phyloP scores from a whole-genome alignment of 331 rosid genomes.

The Rosa hybrid region DNA sequence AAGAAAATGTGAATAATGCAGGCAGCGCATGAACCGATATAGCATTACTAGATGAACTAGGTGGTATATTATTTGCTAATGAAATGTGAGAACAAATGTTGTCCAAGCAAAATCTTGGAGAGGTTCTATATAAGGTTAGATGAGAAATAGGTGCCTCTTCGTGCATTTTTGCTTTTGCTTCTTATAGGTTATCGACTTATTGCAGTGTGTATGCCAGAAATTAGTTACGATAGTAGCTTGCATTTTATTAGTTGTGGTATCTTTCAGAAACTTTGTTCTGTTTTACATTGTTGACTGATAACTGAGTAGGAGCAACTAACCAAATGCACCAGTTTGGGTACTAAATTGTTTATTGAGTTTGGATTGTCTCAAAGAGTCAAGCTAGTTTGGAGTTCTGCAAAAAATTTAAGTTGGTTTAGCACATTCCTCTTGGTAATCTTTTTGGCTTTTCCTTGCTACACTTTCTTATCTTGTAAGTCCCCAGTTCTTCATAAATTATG shows the following conservation, averaged over 20 bases:
- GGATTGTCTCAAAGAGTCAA: neutral
- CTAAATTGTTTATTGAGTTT: neutral
- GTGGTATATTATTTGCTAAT: neutral
- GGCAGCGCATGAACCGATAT: neutral
- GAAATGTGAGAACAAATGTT: neutral
- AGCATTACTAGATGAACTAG: neutral
- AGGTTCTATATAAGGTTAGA: neutral
- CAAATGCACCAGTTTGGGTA: neutral
- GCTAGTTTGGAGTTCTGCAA: neutral
- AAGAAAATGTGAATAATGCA: neutral
- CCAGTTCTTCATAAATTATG: neutral
- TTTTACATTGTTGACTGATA: neutral
- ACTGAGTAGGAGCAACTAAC: neutral
- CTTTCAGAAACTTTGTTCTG: neutral
- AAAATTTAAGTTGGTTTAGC: neutral
- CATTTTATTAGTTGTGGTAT: neutral
- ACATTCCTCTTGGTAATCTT: neutral
- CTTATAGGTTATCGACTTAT: neutral
- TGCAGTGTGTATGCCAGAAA: neutral
- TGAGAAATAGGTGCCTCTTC: neutral
- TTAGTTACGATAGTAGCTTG: neutral
- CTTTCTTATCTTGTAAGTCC: conserved; percentile 1
- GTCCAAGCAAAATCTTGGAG: neutral
- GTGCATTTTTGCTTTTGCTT: neutral
- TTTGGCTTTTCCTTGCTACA: neutral